Evolutionary conservation across 2,329 filamentous ascomycete genomes (phyloP).

Genomic region (Aureobasidium sp.): DNA sequence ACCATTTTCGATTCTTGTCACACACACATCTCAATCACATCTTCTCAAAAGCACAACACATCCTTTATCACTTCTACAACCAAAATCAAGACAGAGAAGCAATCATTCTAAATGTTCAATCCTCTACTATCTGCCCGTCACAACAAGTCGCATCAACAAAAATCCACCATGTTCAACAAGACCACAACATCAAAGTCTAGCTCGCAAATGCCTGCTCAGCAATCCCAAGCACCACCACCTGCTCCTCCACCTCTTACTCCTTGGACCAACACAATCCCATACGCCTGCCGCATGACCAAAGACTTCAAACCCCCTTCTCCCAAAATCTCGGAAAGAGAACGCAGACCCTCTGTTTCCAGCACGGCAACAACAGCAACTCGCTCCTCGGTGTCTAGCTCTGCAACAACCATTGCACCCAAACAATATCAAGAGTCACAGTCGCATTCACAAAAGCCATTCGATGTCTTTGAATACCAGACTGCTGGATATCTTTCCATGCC

Average conservation of each 20-base stretch:
- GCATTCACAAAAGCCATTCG: neutral
- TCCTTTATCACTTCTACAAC: neutral
- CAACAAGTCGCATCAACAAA: neutral
- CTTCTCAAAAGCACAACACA: neutral
- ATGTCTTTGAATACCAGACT: neutral
- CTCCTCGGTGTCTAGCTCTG: neutral
- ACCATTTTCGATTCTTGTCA: neutral
- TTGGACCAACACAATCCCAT: neutral
- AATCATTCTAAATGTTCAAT: no score
- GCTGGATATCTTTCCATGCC: slow-evolving; percentile 4
- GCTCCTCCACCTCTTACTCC: no score
- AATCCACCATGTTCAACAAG: neutral
- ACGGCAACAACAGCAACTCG: neutral
- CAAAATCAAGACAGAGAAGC: no score
- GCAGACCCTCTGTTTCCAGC: neutral
- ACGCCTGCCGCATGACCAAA: neutral
- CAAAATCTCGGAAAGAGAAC: neutral
- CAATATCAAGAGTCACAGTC: neutral
- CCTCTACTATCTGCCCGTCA: neutral
- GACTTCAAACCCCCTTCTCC: no score
- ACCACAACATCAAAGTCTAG: neutral
- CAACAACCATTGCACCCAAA: neutral
- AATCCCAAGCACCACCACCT: neutral
- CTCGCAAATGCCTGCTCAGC: neutral
- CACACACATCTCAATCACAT: neutral